A percentile compares a stretch with the other conserved stretches of the same genome.
Evolutionary conservation across 805 yeast species (phyloP).

Genomic region (Ogataea neopini): DNA sequence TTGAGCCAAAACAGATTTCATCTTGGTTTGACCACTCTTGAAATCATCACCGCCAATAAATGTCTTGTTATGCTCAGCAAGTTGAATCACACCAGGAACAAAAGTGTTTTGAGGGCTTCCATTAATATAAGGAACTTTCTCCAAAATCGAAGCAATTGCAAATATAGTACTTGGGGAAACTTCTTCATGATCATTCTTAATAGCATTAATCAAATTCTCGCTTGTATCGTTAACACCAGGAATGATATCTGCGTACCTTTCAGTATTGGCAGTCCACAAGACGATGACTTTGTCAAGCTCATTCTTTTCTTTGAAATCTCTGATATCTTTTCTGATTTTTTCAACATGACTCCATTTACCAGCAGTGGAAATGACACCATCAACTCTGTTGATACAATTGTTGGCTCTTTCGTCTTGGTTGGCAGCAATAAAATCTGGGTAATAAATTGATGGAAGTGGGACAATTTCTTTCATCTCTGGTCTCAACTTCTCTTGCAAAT

Average conservation of each 20-base stretch:
- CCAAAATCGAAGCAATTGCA: slow-evolving; percentile 91
- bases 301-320: slow-evolving; percentile 70
- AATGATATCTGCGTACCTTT: slow-evolving; percentile 78
- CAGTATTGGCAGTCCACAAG: slow-evolving; percentile 97
- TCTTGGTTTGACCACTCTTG: slow-evolving; percentile 94
- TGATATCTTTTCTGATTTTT: slow-evolving; percentile 79
- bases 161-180: slow-evolving; percentile 91
- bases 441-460: slow-evolving; percentile 86
- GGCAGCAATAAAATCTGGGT: slow-evolving; percentile 95
- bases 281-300: slow-evolving; percentile 83
- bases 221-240: slow-evolving; percentile 87
- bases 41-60: slow-evolving; percentile 97
- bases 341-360: slow-evolving; percentile 91
- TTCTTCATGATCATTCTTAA: slow-evolving; percentile 79
- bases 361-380: slow-evolving; percentile 50
- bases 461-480: slow-evolving; percentile 58
- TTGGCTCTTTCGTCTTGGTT: slow-evolving; percentile 92
- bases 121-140: slow-evolving; percentile 85
- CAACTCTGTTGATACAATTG: slow-evolving; percentile 66
- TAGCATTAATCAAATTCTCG: slow-evolving; percentile 70
- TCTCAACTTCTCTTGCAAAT: slow-evolving; percentile 73
- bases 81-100: slow-evolving; percentile 90
- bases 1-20: slow-evolving; percentile 95
- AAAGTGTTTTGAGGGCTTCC: slow-evolving; percentile 98
- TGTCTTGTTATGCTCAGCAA: slow-evolving; percentile 73